These are phyloP conservation scores for Taphrina confusa DNA, from an alignment of 1,139 yeast genomes.

Conservation along the genomic window DNA sequence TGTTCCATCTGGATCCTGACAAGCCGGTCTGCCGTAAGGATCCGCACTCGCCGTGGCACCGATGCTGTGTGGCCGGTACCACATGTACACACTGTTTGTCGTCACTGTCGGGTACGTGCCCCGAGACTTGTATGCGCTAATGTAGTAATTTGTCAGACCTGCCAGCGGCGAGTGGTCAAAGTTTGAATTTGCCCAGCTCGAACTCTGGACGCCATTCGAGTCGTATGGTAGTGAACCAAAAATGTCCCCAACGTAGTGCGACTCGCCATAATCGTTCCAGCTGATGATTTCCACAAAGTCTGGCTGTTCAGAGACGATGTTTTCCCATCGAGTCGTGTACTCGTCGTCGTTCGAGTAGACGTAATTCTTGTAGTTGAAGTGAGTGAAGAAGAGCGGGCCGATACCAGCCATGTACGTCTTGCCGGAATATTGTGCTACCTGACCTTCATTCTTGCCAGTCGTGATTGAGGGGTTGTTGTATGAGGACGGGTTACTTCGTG, in stretches of 20 bases:
- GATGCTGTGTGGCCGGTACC: slow-evolving; percentile 35
- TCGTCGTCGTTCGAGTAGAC: slow-evolving; percentile 31
- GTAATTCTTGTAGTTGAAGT: slow-evolving; percentile 35
- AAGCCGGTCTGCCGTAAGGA: slow-evolving; percentile 13
- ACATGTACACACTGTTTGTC: slow-evolving; percentile 23
- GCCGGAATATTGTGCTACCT: slow-evolving; percentile 3
- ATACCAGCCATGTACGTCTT: slow-evolving; percentile 37
- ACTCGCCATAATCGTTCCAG: slow-evolving; percentile 40
- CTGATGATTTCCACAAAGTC: slow-evolving; percentile 36
- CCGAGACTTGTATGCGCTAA: slow-evolving; percentile 27
- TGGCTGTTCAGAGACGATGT: slow-evolving; percentile 28
- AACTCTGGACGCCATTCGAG: slow-evolving; percentile 1
- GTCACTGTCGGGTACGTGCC: slow-evolving; percentile 28
- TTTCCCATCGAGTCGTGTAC: slow-evolving; percentile 35
- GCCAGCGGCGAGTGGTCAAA: slow-evolving; percentile 25
- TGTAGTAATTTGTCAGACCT: slow-evolving; percentile 22
- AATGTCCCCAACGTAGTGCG: slow-evolving; percentile 35
- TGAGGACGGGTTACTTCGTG: slow-evolving; percentile 14
- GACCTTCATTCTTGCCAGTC: slow-evolving; percentile 4
- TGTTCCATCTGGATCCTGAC: background rate
- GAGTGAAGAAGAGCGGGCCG: slow-evolving; percentile 37
- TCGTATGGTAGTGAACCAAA: slow-evolving; percentile 26
- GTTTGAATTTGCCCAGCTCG: slow-evolving; percentile 16
- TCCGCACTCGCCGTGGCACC: slow-evolving; percentile 30
- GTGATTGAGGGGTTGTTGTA: background rate